These are phyloP conservation scores for Phyllachora maydis DNA, from an alignment of 2,329 filamentous ascomycete genomes.

Conservation along the genomic window DNA sequence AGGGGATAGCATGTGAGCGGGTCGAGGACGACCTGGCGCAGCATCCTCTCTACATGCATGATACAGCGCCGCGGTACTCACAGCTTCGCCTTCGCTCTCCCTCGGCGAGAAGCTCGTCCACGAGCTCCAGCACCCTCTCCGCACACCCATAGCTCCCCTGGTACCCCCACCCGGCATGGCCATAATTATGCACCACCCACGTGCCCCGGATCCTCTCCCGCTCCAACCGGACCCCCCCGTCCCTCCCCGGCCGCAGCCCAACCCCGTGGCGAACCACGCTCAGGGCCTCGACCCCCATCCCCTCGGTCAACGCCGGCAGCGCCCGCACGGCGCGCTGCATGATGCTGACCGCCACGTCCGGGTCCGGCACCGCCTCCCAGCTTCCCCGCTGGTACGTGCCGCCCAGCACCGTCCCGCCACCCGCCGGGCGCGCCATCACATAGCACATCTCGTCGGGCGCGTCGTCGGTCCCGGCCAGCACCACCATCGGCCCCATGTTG, in stretches of 20 bases:
- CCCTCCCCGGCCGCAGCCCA: constrained; percentile 56
- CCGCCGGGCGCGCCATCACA: constrained; percentile 59
- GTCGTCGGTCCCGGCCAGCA: constrained; percentile 48
- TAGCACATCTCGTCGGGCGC: constrained; percentile 54
- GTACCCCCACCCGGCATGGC: constrained; percentile 62
- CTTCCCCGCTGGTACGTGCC: constrained; percentile 63
- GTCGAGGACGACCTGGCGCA: no score
- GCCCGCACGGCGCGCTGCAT: constrained; percentile 56
- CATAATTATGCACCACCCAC: constrained; percentile 63
- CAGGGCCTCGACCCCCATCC: constrained; percentile 51
- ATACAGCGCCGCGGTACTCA: constrained; percentile 3
- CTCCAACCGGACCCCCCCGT: constrained; percentile 57
- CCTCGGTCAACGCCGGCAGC: constrained; percentile 40
- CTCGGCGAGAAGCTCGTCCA: constrained; percentile 38
- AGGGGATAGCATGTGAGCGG: constrained; percentile 47
- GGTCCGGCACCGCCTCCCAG: constrained; percentile 64
- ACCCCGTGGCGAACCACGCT: constrained; percentile 66
- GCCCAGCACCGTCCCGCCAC: constrained; percentile 73
- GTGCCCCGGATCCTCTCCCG: constrained; percentile 42
- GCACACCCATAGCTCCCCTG: constrained; percentile 52
- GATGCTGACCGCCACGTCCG: constrained; percentile 60
- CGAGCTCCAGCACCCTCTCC: constrained; percentile 41
- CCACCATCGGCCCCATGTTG: constrained; percentile 50
- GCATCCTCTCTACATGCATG: background rate
- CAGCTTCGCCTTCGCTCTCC: constrained; percentile 9